Base-by-base conservation (phyloP, 2,329 filamentous ascomycete genomes). In the Verticillium longisporum region DNA sequence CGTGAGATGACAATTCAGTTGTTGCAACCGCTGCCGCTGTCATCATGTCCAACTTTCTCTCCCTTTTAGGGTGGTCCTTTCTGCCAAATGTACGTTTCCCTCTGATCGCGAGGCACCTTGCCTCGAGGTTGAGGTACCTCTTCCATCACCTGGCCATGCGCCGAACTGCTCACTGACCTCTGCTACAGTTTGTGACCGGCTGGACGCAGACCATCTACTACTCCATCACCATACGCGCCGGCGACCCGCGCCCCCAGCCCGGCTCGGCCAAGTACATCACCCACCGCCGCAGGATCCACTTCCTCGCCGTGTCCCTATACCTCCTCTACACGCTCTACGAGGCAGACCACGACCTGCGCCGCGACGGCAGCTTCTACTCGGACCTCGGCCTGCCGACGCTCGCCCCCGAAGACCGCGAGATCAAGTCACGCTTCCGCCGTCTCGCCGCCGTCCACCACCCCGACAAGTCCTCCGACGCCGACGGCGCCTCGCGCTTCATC, bases 251-350 rank as follows among this genome's bases (percentile, higher is more conserved):
- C 62, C 94, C 89, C 1, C 84, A 77, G 61, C 85, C 89, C 38
- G 85, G 90, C 73, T 80, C 83, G n/a, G 81, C 86, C 2, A 87
- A 87, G 66, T 91, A 85, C 73, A 80, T 83, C 65, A 81, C 83
- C 61, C 91, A 98, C 78, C 88, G 92, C 63, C 89, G 90, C 61
- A 85, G 87, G 68, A 94, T 97, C 72, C 88, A 95, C 73, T 88
- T 94, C 71, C 79, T 88, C 67, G 91, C 98, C 69, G 88, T 98
- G 58, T 80, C 88, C 57, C 77, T 85, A 63, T 99, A 98, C 77
- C 90, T 98, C 41, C 77, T 89, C 66, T 97, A 97, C 80, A 97
- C 92, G 56, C 86, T 98, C 69, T 95, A 93, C 78, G 94, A 98
- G 77, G 89, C 92, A 69, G 91, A 96, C 80, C 87, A 90, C 78